These are phyloP conservation scores for Phallus indusiatus DNA, from an alignment of 768 basidiomycete species.

Conservation along the genomic window DNA sequence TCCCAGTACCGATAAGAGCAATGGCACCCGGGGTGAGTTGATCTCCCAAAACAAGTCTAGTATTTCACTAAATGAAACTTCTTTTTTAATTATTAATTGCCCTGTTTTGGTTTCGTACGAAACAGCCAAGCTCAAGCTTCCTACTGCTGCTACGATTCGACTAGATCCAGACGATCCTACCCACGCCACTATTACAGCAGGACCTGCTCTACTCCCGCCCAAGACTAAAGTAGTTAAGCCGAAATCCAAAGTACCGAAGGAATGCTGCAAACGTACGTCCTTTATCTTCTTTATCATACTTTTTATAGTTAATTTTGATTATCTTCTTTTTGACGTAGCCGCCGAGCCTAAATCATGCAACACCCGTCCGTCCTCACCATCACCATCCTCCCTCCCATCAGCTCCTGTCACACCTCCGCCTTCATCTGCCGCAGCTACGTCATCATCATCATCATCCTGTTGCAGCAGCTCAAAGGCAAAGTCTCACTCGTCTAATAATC, in stretches of 20 bases:
- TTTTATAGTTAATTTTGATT: background rate
- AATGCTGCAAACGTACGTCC: background rate
- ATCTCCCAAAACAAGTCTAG: conserved; percentile 54
- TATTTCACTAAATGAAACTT: conserved; percentile 20
- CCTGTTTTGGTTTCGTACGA: no score
- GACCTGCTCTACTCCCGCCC: conserved; percentile 29
- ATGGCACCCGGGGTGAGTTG: background rate
- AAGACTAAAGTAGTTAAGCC: background rate
- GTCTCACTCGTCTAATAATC: background rate
- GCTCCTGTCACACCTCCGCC: background rate
- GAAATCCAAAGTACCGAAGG: background rate
- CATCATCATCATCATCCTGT: no score
- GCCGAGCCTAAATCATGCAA: background rate
- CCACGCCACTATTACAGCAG: conserved; percentile 11
- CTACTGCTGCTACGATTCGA: background rate
- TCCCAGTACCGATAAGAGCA: conserved; percentile 11
- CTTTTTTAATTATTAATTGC: conserved; percentile 9
- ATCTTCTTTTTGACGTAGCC: background rate
- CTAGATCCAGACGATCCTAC: conserved; percentile 20
- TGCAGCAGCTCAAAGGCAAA: conserved; percentile 5
- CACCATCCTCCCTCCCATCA: background rate
- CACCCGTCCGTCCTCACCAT: background rate
- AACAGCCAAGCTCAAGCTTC: conserved; percentile 18
- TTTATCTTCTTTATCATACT: background rate
- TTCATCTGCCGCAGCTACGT: background rate